Base-by-base conservation (phyloP, 345 rosid species). In the Eucalyptus camaldulensis region DNA sequence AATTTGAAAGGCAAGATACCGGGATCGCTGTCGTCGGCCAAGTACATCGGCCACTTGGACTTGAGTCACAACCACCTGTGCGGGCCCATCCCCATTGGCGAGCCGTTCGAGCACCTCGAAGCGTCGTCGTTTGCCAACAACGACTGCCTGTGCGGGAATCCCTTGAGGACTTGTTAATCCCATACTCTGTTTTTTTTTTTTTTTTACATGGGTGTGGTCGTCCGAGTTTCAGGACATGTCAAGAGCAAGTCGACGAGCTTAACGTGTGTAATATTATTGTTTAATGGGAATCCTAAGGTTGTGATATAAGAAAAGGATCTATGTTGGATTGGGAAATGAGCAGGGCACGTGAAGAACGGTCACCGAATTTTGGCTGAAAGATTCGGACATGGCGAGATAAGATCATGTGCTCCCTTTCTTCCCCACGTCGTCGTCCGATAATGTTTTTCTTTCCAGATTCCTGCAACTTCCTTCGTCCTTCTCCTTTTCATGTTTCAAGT, bases 31-130 rank as follows among this genome's bases (percentile, higher is more conserved):
- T 91, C 96, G 13, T 93, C 96, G 86, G 93, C 96, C 5, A 91
- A 90, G 33, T 97, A 90, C 88, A 89, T 97, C 72, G 99, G 99
- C 5, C 99, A 96, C 89, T 80, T 96, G 86, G 99, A 97, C 91
- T 88, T 97, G 87, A 97, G 99, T 91, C 94, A 96, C 85, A 97
- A 97, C 92, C 96, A 90, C 93, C 95, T 97, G 13, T 97, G 99
- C 88, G 99, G 99, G 72, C 80, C 95, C 21, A 97, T 97, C 81
- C 99, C 99, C 13, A 72, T 58, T 5, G 99, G 99, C 16, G 89
- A 93, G 83, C 99, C 99, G 25, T 97, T 97, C 87, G 98, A 95
- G 87, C 96, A 92, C 87, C 93, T 95, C 4, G 98, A 94, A 86
- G 94, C 93, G 49, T 88, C 99, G 31, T 97, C 99, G 50, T 96